Conservation (phyloP, 306 rosid genomes). For the Acmispon strigosus region DNA sequence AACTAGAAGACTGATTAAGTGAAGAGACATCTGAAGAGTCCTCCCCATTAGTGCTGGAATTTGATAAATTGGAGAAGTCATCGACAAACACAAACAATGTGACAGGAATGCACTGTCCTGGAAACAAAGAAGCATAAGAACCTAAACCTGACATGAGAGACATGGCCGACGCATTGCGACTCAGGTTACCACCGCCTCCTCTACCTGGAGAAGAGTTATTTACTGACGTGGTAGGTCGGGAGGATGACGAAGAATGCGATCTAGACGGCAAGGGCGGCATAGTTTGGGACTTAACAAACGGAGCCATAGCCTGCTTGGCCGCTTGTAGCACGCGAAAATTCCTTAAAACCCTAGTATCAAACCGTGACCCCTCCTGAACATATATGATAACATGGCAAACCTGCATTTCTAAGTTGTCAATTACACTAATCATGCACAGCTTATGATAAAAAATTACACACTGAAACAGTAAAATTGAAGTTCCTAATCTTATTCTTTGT, state of each 20-base stretch:
- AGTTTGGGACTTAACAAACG: constrained; percentile 53
- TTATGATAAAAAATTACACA: background rate
- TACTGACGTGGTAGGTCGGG: constrained; percentile 34
- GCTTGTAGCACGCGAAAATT: constrained; percentile 76
- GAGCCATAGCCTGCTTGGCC: constrained; percentile 79
- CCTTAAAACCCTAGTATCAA: constrained; percentile 59
- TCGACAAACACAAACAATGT: constrained; percentile 68
- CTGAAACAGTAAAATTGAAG: background rate
- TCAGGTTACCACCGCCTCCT: constrained; percentile 57
- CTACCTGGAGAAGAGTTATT: constrained; percentile 65
- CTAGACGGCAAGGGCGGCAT: constrained; percentile 37
- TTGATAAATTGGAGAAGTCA: constrained; percentile 55
- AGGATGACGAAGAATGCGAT: constrained; percentile 43
- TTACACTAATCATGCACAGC: background rate
- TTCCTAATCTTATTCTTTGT: background rate
- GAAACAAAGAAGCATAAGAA: constrained; percentile 86
- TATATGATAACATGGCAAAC: constrained; percentile 83
- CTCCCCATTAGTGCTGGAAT: constrained; percentile 47
- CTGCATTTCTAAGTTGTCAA: constrained; percentile 54
- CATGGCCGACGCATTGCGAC: constrained; percentile 55
- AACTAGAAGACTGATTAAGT: constrained; percentile 47
- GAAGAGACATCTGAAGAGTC: constrained; percentile 50
- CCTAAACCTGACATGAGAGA: constrained; percentile 88
- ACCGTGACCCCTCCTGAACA: constrained; percentile 72
- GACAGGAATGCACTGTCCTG: constrained; percentile 93